Evolutionary conservation across 331 rosid genomes (phyloP).

Genomic region (Malus hybrid): DNA sequence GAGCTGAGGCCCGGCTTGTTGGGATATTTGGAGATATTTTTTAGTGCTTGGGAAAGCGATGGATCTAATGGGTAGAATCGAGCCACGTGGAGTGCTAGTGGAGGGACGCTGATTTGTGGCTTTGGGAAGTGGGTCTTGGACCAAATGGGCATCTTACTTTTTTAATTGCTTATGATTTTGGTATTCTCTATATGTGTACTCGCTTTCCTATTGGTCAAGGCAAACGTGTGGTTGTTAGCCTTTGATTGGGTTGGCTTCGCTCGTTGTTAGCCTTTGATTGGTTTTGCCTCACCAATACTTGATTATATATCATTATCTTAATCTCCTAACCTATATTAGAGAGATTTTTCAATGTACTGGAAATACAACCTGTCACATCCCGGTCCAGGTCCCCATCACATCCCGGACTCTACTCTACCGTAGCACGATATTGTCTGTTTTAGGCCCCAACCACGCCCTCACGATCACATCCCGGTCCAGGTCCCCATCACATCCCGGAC

Average conservation of each 20-base stretch:
- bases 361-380: no score
- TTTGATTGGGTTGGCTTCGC: neutral
- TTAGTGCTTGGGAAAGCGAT: neutral
- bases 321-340: no score
- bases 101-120: neutral
- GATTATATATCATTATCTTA: no score
- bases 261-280: neutral
- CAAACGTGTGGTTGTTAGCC: neutral
- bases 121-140: neutral
- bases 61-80: neutral
- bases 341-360: fast-evolving
- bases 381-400: no score
- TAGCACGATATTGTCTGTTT: no score
- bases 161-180: neutral
- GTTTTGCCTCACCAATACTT: no score
- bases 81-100: neutral
- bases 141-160: neutral
- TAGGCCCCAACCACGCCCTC: no score
- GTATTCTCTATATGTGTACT: neutral
- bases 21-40: neutral
- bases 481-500: no score
- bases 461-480: no score
- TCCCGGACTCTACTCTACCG: no score
- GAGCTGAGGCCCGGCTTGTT: neutral
- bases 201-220: neutral